Evolutionary conservation across 768 basidiomycete species (phyloP), one percentile per base, ranked within the genome.

Genomic region (Leucocoprinus birnbaumii): DNA sequence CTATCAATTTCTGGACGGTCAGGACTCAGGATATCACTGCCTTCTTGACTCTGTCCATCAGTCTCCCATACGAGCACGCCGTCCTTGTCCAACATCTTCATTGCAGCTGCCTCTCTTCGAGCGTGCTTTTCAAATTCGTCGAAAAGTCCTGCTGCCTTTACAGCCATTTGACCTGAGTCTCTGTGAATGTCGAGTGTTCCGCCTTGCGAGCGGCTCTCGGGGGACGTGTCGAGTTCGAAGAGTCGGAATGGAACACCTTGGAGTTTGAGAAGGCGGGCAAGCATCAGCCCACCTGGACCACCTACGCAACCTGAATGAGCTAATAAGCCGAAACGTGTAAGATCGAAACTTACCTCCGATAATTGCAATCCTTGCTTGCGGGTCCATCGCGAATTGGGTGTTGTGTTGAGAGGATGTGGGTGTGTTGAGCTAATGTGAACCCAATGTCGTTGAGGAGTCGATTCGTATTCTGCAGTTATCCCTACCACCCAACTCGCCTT

Each of bases 101-200:
- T 21, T 3, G 53, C 57, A n/a, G 57, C 60, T 18, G 44, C 57
- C 13, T 64, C 63, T 16, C 38, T 38, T 3, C 66, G 59, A n/a
- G 57, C 57, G 25, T 58, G 52, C 19, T 58, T 56, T 38, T 62
- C 48, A 45, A 68, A 69, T 31, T 59, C 55, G n/a, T 58, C 27
- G 24, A 61, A 53, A 2, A 69, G 62, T 11, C 65, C 66, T 2
- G 66, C 66, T 27, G 56, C 60, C 9, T 57, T 51, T 8, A 68
- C 47, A 4, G 65, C 67, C 11, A 42, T 58, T 44, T 64, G 66
- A 10, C 67, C 65, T 3, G 64, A 62, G 27, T 60, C 55, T 14
- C 45, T 19, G 47, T 66, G 66, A 21, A 68, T 50, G 57, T 68
- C 67, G 40, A 68, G 65, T 16, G 62, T 60, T n/a, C 66, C 65